phyloP scores from a whole-genome alignment of 1,284 basidiomycete species.

The Leucoagaricus sp. region DNA sequence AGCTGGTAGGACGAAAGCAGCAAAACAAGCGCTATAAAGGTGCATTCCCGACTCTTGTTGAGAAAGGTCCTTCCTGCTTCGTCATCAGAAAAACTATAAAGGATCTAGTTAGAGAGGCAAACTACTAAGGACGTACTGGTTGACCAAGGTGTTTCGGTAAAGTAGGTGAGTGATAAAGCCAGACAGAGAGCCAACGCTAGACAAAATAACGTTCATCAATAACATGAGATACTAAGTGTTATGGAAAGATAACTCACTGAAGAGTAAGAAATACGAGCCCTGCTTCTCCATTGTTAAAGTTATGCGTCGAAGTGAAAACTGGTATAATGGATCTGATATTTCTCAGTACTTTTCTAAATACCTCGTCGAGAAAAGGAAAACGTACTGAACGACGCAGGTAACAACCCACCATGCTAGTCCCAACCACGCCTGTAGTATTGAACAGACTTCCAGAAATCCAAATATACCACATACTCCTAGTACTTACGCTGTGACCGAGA shows the following conservation, averaged over 20 bases:
- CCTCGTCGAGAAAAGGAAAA: not conserved
- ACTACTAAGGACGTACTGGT: conserved; percentile 20
- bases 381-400: conserved; percentile 25
- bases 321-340: conserved; percentile 52
- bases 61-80: conserved; percentile 30
- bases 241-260: too few relatives aligned
- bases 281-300: conserved; percentile 58
- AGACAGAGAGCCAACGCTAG: conserved; percentile 55
- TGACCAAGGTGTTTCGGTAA: conserved; percentile 53
- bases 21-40: conserved; percentile 51
- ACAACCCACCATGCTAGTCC: conserved; percentile 65
- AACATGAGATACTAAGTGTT: too few relatives aligned
- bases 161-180: conserved; percentile 57
- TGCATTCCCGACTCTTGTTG: conserved; percentile 65
- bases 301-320: conserved; percentile 58
- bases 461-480: too few relatives aligned
- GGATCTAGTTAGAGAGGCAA: not conserved
- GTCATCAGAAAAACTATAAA: conserved; percentile 21
- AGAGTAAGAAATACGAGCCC: conserved; percentile 60
- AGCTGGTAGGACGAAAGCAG: conserved; percentile 60
- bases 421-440: conserved; percentile 57
- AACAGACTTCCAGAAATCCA: too few relatives aligned
- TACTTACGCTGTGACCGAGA: conserved; percentile 45
- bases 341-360: not conserved
- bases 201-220: not conserved